phyloP scores from a whole-genome alignment of 1,139 yeast genomes.

The Nadsonia starkeyi-henricii region DNA sequence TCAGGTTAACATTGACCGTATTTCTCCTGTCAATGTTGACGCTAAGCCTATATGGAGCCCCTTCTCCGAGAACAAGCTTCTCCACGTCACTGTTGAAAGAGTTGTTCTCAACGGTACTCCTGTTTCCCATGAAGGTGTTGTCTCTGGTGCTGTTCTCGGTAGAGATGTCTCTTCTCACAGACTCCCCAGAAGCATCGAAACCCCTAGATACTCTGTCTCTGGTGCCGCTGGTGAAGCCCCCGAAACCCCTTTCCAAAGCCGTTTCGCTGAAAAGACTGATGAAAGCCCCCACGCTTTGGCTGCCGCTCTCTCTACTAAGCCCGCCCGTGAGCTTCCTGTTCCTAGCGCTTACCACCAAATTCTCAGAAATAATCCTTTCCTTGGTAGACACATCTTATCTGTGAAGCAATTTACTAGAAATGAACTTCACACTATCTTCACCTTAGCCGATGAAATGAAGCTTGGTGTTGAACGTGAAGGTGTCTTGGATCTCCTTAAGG shows the following conservation, averaged over 20 bases:
- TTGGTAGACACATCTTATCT: slow-evolving; percentile 74
- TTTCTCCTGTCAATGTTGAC: slow-evolving; percentile 29
- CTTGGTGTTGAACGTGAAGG: slow-evolving; percentile 95
- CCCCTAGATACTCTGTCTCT: slow-evolving; percentile 10
- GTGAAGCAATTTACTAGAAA: slow-evolving; percentile 78
- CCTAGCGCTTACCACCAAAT: slow-evolving; percentile 55
- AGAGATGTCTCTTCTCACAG: slow-evolving; percentile 21
- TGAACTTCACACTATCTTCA: slow-evolving; percentile 82
- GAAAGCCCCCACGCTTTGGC: slow-evolving; percentile 9
- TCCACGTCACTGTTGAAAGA: slow-evolving; percentile 77
- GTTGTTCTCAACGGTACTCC: slow-evolving; percentile 70
- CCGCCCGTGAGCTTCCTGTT: slow-evolving; percentile 43
- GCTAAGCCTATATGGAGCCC: slow-evolving; percentile 38
- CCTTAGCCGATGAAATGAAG: slow-evolving; percentile 97
- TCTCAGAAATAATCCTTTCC: slow-evolving; percentile 80
- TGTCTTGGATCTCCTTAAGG: slow-evolving; percentile 76
- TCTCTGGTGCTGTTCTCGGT: slow-evolving; percentile 48
- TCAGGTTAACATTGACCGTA: slow-evolving; percentile 73
- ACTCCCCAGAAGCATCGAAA: slow-evolving; percentile 4
- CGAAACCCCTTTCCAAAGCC: slow-evolving; percentile 3
- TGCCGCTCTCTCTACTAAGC: slow-evolving; percentile 6
- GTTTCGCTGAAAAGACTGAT: not conserved
- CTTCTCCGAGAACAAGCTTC: slow-evolving; percentile 30
- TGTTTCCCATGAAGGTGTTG: slow-evolving; percentile 72
- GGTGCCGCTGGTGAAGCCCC: slow-evolving; percentile 7